phyloP scores from a whole-genome alignment of 257 asterid genomes.

The Penstemon newberryi region DNA sequence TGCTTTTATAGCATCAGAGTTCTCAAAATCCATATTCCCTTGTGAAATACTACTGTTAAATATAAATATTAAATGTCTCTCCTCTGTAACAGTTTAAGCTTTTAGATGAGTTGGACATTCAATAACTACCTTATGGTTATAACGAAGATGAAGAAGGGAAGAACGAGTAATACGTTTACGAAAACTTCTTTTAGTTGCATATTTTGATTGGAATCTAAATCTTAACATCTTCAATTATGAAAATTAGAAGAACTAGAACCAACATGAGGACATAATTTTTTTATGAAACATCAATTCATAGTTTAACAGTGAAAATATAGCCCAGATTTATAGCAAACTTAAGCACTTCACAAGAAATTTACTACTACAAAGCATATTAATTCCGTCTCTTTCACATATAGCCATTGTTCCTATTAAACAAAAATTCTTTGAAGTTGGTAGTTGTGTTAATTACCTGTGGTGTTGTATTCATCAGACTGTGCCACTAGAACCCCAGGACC shows the following conservation, averaged over 20 bases:
- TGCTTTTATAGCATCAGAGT: not conserved
- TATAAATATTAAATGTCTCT: no score
- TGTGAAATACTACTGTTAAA: no score
- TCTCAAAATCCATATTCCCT: not conserved
- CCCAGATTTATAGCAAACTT: not conserved
- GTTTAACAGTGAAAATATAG: not conserved
- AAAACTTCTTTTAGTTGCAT: no score
- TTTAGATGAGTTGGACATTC: no score
- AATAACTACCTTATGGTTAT: no score
- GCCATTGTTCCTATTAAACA: not conserved
- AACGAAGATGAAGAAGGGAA: no score
- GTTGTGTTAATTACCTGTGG: constrained; percentile 47
- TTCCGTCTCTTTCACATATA: not conserved
- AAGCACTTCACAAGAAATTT: not conserved
- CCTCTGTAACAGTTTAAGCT: no score
- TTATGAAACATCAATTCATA: not conserved
- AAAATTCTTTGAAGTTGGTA: not conserved
- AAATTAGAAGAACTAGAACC: no score
- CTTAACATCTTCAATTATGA: no score
- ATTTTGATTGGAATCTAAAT: no score
- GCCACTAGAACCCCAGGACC: constrained; percentile 78
- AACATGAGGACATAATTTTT: no score
- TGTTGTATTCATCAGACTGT: constrained; percentile 84
- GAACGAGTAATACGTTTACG: no score
- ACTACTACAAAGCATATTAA: not conserved